Base-by-base conservation (phyloP, 148 eudicot genomes). In the Nyssa sinensis region DNA sequence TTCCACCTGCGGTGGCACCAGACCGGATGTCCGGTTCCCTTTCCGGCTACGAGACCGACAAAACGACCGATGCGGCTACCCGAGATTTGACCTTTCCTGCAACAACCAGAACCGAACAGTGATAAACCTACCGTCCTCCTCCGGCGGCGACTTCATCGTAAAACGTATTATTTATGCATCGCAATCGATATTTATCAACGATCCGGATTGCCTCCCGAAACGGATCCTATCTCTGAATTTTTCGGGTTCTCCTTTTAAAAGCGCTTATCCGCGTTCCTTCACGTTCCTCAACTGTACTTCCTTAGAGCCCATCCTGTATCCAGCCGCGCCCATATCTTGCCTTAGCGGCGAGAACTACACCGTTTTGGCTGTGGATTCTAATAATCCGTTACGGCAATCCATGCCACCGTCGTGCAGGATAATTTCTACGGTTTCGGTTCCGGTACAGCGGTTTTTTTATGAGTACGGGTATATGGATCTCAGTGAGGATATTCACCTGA, bases 51-150 rank as follows among this genome's bases (percentile, higher is more conserved):
- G 30, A 17, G 19, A 5, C 32, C 64, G 65, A 47, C 87, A 78
- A 33, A 5, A 81, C 28, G 10, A 2, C 19, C 51, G 74, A 0
- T 89, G 98, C 33, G 96, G 92, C 21, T 86, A 74, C 68, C 90
- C 88, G 0, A 89, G 96, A 0, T 93, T 91, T 77, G 80, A 78
- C 34, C 88, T 93, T 58, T 67, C 79, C 23, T 91, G 98, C 84
- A 78, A 84, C 72, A 58, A 74, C 58, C 58, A 28, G 4, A 82
- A 47, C 60, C 74, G 72, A 47, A 84, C 93, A 1, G 72, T 84
- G 9, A 55, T 93, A 2, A 79, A 35, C 13, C 85, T 93, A 13
- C 82, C 88, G 0, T 35, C 70, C 12, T 67, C 89, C 29, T 0
- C 44, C 44, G 44, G 44, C 44, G 44, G 44, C 4, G 78, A 83